Percentiles rank a stretch among this genome's conserved stretches.
Evolutionary conservation across 768 basidiomycete species (phyloP).

Genomic region (Mycena rosella): DNA sequence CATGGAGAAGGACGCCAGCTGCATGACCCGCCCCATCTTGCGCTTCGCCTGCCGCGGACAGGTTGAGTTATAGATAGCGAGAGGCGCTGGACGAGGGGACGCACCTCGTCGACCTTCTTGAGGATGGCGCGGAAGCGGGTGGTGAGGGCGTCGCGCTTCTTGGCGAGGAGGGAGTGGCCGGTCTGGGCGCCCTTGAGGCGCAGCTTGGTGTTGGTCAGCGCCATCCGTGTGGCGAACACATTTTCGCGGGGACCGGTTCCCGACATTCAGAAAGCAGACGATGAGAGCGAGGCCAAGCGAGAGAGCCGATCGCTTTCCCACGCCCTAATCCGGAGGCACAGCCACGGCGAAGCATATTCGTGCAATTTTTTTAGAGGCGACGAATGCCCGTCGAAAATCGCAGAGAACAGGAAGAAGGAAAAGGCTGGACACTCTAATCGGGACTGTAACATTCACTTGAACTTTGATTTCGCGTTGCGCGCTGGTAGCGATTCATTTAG

Average conservation of each 20-base stretch:
- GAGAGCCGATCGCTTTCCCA: slow-evolving; percentile 7
- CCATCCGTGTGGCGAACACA: slow-evolving; percentile 98
- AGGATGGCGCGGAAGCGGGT: slow-evolving; percentile 95
- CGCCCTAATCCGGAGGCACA: background rate
- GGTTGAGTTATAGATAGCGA: slow-evolving; percentile 15
- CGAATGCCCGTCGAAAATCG: no score
- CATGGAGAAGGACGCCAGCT: slow-evolving; percentile 98
- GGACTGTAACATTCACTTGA: no score
- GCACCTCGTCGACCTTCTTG: slow-evolving; percentile 96
- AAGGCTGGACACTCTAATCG: no score
- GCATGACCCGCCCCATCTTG: slow-evolving; percentile 99
- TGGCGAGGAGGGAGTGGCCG: slow-evolving; percentile 94
- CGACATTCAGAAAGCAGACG: slow-evolving; percentile 79
- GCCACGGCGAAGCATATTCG: no score
- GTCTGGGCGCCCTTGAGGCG: slow-evolving; percentile 94
- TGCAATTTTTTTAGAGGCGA: no score
- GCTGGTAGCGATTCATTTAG: no score
- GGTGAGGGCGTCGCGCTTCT: slow-evolving; percentile 97
- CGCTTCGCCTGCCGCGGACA: slow-evolving; percentile 88
- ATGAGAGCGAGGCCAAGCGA: background rate
- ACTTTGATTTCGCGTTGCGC: no score
- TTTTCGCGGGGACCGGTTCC: slow-evolving; percentile 92
- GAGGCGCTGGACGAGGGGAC: slow-evolving; percentile 29
- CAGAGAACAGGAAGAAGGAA: no score
- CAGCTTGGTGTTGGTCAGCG: slow-evolving; percentile 91